phyloP scores from a whole-genome alignment of 176 grass and related monocot genomes.

The Musa schizocarpa region DNA sequence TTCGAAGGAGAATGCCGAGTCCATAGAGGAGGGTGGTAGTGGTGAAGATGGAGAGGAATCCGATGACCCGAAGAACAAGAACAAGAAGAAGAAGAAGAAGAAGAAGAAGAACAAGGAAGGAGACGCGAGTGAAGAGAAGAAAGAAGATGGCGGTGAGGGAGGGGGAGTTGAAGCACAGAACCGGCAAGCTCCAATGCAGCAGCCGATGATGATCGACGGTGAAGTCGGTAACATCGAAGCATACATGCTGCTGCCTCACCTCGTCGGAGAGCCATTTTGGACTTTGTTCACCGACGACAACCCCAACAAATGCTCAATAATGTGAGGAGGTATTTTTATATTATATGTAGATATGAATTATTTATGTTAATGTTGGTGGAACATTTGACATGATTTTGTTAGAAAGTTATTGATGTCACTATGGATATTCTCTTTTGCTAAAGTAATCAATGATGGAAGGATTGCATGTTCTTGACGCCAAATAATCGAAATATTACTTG shows the following conservation, averaged over 20 bases:
- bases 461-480: too few species aligned
- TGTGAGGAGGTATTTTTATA: constrained; percentile 8
- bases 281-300: constrained; percentile 26
- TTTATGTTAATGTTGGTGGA: too few species aligned
- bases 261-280: not conserved
- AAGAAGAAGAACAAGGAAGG: too few species aligned
- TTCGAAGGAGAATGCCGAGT: constrained; percentile 23
- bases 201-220: constrained; percentile 21
- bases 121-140: not conserved
- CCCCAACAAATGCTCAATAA: constrained; percentile 21
- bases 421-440: too few species aligned
- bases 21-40: too few species aligned
- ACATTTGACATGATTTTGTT: too few species aligned
- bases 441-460: too few species aligned
- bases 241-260: not conserved
- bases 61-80: not conserved
- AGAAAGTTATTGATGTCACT: too few species aligned
- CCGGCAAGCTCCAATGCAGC: constrained; percentile 3
- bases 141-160: not conserved
- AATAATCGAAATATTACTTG: too few species aligned
- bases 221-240: not conserved
- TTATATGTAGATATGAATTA: too few species aligned
- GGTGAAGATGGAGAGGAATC: not conserved
- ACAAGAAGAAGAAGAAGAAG: too few species aligned
- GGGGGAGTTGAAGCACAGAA: not conserved